Percentiles rank a stretch among this genome's conserved stretches.
Evolutionary conservation across 305 asterid species (phyloP).

Genomic region (Fraxinus sp.): DNA sequence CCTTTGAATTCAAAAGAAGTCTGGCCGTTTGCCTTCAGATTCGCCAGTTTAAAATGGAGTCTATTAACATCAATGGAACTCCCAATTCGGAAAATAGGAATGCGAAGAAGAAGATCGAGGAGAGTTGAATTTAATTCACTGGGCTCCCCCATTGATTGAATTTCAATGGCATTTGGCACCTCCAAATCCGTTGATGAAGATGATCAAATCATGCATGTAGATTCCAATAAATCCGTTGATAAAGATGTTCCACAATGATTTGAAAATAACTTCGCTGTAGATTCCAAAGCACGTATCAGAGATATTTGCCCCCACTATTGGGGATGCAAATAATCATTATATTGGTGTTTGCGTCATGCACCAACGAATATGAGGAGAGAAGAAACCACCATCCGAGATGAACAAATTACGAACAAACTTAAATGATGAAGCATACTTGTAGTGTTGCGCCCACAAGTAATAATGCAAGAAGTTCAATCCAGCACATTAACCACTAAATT

Average conservation of each 20-base stretch:
- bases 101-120: constrained; percentile 35
- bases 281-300: no score
- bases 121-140: constrained; percentile 47
- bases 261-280: no score
- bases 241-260: no score
- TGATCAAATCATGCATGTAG: no score
- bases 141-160: constrained; percentile 68
- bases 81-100: not conserved
- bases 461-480: constrained; percentile 70
- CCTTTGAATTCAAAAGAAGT: not conserved
- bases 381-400: not conserved
- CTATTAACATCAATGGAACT: constrained; percentile 2
- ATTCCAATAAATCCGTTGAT: no score
- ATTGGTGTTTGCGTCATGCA: not conserved
- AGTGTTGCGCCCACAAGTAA: constrained; percentile 63
- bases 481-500: constrained; percentile 82
- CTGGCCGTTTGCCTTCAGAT: not conserved
- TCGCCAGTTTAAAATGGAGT: constrained; percentile 17
- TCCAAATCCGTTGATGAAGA: no score
- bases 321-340: not conserved
- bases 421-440: constrained; percentile 39
- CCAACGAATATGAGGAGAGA: not conserved
- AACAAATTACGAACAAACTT: not conserved
- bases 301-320: not conserved
- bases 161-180: constrained; percentile 56